phyloP scores from a whole-genome alignment of 176 grass and related monocot species.

The Puya raimondii region DNA sequence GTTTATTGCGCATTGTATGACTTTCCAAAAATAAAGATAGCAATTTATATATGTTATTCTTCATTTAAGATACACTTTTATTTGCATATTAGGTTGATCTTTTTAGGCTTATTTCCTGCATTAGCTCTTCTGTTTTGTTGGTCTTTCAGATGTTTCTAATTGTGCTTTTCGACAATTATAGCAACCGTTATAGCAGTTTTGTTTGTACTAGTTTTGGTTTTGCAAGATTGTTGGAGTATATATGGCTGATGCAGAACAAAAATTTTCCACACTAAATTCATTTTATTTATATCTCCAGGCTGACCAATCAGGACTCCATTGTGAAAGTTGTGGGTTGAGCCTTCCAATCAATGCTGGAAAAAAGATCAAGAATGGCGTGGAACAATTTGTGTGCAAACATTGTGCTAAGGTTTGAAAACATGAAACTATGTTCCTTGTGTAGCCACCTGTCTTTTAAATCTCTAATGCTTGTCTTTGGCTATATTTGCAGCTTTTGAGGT shows the following conservation, averaged over 20 bases:
- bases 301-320: slow-evolving; percentile 41
- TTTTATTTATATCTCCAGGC: slow-evolving; percentile 29
- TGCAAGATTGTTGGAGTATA: neutral
- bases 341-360: slow-evolving; percentile 40
- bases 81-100: neutral
- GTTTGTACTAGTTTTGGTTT: neutral
- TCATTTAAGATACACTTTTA: neutral
- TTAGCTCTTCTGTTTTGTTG: neutral
- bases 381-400: slow-evolving; percentile 49
- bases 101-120: neutral
- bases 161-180: neutral
- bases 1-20: too few species aligned
- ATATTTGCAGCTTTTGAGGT: slow-evolving; percentile 44
- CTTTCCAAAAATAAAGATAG: too few species aligned
- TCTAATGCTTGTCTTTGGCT: slow-evolving; percentile 12
- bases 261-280: slow-evolving; percentile 8
- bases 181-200: neutral
- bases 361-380: slow-evolving; percentile 40
- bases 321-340: slow-evolving; percentile 65
- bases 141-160: neutral
- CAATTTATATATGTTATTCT: slow-evolving; percentile 1
- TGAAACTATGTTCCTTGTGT: slow-evolving; percentile 1
- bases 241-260: neutral
- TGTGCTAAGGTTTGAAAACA: slow-evolving; percentile 51
- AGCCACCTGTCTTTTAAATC: neutral